phyloP scores from a whole-genome alignment of 495 filamentous ascomycete genomes.

The Penicillium fimorum region DNA sequence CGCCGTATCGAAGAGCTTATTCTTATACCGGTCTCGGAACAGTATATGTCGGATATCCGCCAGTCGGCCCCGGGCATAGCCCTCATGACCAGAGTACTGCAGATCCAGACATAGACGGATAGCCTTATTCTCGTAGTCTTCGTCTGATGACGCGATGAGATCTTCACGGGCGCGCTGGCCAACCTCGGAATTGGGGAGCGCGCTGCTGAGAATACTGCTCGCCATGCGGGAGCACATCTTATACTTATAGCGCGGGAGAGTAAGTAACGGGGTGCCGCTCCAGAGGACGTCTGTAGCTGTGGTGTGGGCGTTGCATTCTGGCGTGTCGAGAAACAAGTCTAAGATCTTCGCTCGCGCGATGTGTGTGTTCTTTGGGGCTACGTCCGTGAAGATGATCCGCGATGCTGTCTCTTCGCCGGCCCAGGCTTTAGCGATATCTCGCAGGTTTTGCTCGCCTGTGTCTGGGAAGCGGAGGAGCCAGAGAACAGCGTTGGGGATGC shows the following conservation, averaged over 20 bases:
- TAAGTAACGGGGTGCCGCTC: conserved; percentile 92
- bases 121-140: conserved; percentile 82
- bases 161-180: conserved; percentile 69
- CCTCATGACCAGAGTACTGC: conserved; percentile 55
- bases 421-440: conserved; percentile 77
- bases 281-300: conserved; percentile 95
- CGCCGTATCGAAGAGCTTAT: conserved; percentile 84
- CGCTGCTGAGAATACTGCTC: conserved; percentile 86
- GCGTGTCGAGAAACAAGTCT: conserved; percentile 95
- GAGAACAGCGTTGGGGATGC: conserved; percentile 81
- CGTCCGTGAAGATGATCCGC: conserved; percentile 95
- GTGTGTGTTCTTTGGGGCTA: conserved; percentile 91
- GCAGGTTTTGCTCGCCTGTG: conserved; percentile 81
- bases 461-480: conserved; percentile 98
- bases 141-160: conserved; percentile 71
- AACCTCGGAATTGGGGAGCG: conserved; percentile 66
- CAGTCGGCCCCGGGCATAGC: conserved; percentile 64
- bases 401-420: conserved; percentile 81
- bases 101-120: conserved; percentile 68
- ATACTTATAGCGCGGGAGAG: conserved; percentile 89
- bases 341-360: conserved; percentile 88
- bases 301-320: conserved; percentile 98
- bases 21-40: conserved; percentile 77
- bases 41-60: conserved; percentile 74
- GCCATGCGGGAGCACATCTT: conserved; percentile 99